Conservation (phyloP, 169 alveolate genomes). For the Plasmodium blacklocki region DNA sequence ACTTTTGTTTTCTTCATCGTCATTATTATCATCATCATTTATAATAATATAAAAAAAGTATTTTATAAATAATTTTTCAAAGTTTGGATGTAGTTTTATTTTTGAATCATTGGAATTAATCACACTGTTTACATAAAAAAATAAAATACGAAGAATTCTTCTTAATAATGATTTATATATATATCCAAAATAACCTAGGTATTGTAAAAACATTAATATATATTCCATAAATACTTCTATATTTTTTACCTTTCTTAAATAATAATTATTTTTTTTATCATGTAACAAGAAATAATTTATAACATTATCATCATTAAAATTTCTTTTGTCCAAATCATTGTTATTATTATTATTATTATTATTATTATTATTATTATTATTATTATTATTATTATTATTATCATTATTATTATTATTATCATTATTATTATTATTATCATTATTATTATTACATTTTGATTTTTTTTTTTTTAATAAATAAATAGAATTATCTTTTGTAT, state of each 20-base stretch:
- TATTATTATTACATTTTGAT: neutral
- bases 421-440: neutral
- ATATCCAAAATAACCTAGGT: slow-evolving; percentile 34
- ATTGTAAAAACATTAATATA: slow-evolving; percentile 8
- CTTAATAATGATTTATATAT: slow-evolving; percentile 13
- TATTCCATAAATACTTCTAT: slow-evolving; percentile 24
- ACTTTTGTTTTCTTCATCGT: neutral
- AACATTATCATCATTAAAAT: neutral
- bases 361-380: no score
- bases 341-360: neutral
- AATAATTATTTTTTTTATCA: slow-evolving; percentile 1
- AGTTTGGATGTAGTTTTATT: slow-evolving; percentile 1
- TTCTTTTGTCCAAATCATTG: neutral
- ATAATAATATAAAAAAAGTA: slow-evolving; percentile 17
- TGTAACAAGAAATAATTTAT: slow-evolving; percentile 5
- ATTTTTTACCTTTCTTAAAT: slow-evolving; percentile 22
- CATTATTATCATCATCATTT: slow-evolving; percentile 8
- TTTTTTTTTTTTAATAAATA: neutral
- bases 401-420: no score
- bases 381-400: no score
- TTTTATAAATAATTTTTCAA: slow-evolving; percentile 22
- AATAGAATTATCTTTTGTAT: no score
- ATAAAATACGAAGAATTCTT: slow-evolving; percentile 9
- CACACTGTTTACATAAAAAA: slow-evolving; percentile 10
- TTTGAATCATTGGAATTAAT: neutral